These are phyloP conservation scores for Hypomyces rosellus DNA, from an alignment of 2,329 filamentous ascomycete species.

Conservation along the genomic window DNA sequence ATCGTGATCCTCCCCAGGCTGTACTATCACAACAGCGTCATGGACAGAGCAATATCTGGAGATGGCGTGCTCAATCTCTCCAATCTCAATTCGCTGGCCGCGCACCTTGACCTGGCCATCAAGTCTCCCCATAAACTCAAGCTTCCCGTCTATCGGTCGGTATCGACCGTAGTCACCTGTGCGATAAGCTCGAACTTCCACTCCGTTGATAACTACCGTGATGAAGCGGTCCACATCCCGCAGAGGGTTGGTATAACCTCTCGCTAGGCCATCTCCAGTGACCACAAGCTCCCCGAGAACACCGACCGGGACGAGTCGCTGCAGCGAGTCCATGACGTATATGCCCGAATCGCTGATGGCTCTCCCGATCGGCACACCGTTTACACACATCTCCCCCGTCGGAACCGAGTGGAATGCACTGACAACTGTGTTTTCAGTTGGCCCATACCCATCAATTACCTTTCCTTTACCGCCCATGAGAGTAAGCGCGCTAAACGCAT, in stretches of 20 bases:
- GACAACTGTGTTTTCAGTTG: conserved; percentile 17
- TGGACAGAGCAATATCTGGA: too few species aligned
- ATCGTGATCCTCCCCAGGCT: too few species aligned
- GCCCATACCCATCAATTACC: conserved; percentile 18
- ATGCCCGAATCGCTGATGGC: conserved; percentile 18
- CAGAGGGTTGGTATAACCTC: conserved; percentile 16
- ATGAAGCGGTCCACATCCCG: conserved; percentile 15
- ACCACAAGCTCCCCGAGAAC: conserved; percentile 22
- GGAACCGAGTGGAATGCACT: conserved; percentile 13
- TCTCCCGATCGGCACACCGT: conserved; percentile 19
- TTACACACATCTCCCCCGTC: conserved; percentile 1
- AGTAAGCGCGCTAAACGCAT: neutral
- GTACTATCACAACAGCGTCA: too few species aligned
- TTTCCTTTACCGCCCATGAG: neutral
- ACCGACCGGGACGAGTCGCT: conserved; percentile 15
- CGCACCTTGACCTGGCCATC: conserved; percentile 21
- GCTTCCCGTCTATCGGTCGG: conserved; percentile 14
- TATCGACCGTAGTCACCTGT: conserved; percentile 23
- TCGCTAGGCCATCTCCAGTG: conserved; percentile 17
- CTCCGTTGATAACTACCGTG: conserved; percentile 4
- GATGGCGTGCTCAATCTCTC: too few species aligned
- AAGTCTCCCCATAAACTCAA: conserved; percentile 24
- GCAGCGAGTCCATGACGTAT: conserved; percentile 14
- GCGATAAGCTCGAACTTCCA: conserved; percentile 15
- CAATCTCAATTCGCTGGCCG: too few species aligned